These are phyloP conservation scores for Sanghuangporus baumii DNA, from an alignment of 1,284 basidiomycete genomes.

Conservation along the genomic window DNA sequence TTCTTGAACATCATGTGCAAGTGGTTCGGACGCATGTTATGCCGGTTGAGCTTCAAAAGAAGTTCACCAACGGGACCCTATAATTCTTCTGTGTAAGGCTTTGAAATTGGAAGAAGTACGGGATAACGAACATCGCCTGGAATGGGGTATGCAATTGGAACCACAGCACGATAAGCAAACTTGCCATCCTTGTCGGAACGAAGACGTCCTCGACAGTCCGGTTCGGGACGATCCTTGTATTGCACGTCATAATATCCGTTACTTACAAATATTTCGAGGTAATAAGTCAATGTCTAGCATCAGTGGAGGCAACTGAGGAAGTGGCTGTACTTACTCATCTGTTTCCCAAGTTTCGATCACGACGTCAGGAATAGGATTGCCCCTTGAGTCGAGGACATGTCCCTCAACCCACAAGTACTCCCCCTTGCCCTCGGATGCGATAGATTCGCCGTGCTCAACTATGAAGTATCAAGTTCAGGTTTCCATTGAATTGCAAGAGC, in stretches of 20 bases:
- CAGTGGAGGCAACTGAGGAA: neutral
- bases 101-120: neutral
- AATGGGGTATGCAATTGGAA: constrained; percentile 77
- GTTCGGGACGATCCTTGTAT: constrained; percentile 51
- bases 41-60: constrained; percentile 54
- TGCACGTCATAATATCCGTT: constrained; percentile 57
- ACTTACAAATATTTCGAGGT: neutral
- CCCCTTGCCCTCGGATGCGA: constrained; percentile 79
- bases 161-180: constrained; percentile 71
- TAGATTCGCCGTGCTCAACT: constrained; percentile 58
- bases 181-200: constrained; percentile 57
- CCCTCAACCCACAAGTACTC: constrained; percentile 80
- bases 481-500: neutral
- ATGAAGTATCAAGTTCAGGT: neutral
- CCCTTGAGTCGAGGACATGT: constrained; percentile 55
- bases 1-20: constrained; percentile 70
- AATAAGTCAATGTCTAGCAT: neutral
- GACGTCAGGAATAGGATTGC: constrained; percentile 62
- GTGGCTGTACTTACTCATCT: constrained; percentile 50
- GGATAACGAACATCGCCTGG: constrained; percentile 55
- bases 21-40: constrained; percentile 77
- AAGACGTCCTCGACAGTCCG: constrained; percentile 77
- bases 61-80: constrained; percentile 72
- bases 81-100: neutral
- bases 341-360: constrained; percentile 85